These are phyloP conservation scores for Thelephora aurantiotincta DNA, from an alignment of 768 basidiomycete species.

Conservation along the genomic window DNA sequence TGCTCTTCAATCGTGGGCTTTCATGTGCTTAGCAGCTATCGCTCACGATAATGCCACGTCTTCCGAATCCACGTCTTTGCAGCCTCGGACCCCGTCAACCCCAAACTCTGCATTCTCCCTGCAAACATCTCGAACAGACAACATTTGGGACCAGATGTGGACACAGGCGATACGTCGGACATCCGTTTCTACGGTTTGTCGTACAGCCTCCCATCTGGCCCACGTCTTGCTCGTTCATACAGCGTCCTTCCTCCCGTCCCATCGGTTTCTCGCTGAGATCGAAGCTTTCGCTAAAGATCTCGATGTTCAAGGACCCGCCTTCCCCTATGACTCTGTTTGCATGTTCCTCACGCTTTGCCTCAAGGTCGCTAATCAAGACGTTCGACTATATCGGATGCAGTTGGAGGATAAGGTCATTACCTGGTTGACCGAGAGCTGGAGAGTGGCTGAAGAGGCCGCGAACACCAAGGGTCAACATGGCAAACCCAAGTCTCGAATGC, in stretches of 20 bases:
- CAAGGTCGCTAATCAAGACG: slow-evolving; percentile 63
- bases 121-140: slow-evolving; percentile 8
- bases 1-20: slow-evolving; percentile 69
- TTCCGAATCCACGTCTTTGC: slow-evolving; percentile 4
- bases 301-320: slow-evolving; percentile 79
- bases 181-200: slow-evolving; percentile 51
- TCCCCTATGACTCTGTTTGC: slow-evolving; percentile 85
- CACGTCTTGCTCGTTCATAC: slow-evolving; percentile 35
- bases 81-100: slow-evolving; percentile 1
- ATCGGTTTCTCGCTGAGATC: slow-evolving; percentile 55
- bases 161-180: slow-evolving; percentile 65
- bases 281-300: slow-evolving; percentile 71
- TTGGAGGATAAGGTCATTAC: slow-evolving; percentile 75
- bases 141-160: slow-evolving; percentile 79
- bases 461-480: slow-evolving; percentile 20
- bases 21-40: slow-evolving; percentile 67
- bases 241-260: slow-evolving; percentile 32
- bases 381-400: slow-evolving; percentile 68
- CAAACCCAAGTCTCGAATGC: slow-evolving; percentile 25
- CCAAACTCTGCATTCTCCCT: not conserved
- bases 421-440: slow-evolving; percentile 74
- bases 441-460: slow-evolving; percentile 21
- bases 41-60: slow-evolving; percentile 25
- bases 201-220: slow-evolving; percentile 67
- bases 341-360: slow-evolving; percentile 61